Percentiles rank a stretch among this genome's conserved stretches.
Conservation (phyloP, 176 grass and related monocot species). For the Triticum monococcum region DNA sequence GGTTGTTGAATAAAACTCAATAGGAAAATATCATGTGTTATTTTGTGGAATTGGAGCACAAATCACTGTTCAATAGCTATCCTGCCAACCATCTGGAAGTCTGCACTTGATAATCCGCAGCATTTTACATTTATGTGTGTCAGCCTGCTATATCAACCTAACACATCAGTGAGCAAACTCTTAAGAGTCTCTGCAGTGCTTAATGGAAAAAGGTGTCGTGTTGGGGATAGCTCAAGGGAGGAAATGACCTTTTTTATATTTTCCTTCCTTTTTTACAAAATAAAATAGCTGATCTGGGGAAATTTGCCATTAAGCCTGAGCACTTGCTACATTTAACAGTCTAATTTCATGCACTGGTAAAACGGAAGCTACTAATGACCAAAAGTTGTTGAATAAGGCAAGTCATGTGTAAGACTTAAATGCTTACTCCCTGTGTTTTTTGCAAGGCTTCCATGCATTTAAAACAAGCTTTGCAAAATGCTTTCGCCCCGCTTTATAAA, state of each 20-base stretch:
- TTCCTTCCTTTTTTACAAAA: background rate
- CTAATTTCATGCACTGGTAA: background rate
- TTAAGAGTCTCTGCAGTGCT: background rate
- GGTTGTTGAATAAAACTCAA: background rate
- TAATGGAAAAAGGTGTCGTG: background rate
- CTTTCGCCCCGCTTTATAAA: too few relatives aligned
- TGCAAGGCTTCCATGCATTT: background rate
- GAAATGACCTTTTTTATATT: background rate
- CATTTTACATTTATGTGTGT: conserved; percentile 3
- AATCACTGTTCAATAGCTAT: background rate
- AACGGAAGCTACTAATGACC: background rate
- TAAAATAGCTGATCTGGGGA: background rate
- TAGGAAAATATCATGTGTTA: conserved; percentile 16
- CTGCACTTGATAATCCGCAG: background rate
- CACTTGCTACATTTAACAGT: background rate
- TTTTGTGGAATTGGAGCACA: background rate
- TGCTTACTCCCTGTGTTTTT: background rate
- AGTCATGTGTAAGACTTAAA: conserved; percentile 5
- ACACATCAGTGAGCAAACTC: background rate
- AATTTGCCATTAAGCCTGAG: background rate
- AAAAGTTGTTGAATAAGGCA: background rate
- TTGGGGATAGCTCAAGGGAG: background rate
- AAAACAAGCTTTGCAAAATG: background rate
- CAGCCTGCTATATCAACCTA: background rate
- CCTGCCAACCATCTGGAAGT: background rate